Base-by-base conservation (phyloP, 148 eudicot genomes). In the Vaccinium vitisidaea region DNA sequence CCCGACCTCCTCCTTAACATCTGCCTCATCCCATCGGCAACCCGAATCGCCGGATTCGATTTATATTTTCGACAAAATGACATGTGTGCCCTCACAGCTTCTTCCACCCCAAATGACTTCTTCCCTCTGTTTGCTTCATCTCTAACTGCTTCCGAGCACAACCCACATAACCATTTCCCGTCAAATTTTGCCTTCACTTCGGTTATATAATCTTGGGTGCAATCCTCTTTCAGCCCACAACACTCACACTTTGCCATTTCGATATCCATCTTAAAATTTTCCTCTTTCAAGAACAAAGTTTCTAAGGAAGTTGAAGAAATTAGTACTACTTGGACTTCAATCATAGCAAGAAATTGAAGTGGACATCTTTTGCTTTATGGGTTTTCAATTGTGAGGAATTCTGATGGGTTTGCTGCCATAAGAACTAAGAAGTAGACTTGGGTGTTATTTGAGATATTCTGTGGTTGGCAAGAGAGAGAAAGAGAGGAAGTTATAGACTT, bases 81-180 rank as follows among this genome's bases (percentile, higher is more conserved):
- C 94, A 92, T 92, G 80, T 94, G 97, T n/a, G 97, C 94, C 65
- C 84, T 84, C 4, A 94, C 88, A 32, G 97, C 97, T 19, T 92
- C 94, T 83, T 89, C 95, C 21, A 90, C 83, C 61, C 48, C 86
- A 79, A 23, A 78, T 74, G 39, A 30, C 19, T 69, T 69, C 14
- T 85, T 83, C 12, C 69, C 88, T 55, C 88, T 81, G 83, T 75
- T 89, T 1, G 88, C 88, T 83, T 94, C 98, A 59, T 94, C 95
- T 80, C 91, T 87, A 0, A 94, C 98, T 0, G 95, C 95, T 82
- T 93, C 98, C 0, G 95, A 91, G 80, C 98, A 94, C 71, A 94
- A 52, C 82, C 98, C 98, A 79, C 98, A 94, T 15, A 94, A 88
- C 95, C 98, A 94, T 87, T 93, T 94, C 1, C 94, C 98, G 2